These are phyloP conservation scores for Nemophila menziesii DNA, from an alignment of 257 asterid species.

Conservation along the genomic window DNA sequence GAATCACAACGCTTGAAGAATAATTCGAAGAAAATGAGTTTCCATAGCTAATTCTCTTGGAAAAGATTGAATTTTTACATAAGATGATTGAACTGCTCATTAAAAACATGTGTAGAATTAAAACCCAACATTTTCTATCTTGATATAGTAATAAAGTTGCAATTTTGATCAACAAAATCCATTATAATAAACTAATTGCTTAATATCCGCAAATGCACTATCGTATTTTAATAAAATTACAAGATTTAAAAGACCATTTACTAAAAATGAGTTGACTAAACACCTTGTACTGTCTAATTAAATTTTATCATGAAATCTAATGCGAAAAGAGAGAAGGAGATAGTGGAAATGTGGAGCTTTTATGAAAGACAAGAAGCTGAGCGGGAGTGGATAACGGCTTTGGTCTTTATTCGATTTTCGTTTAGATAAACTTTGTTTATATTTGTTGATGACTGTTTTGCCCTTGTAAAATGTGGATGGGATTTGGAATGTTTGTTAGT, in stretches of 20 bases:
- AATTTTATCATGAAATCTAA: neutral
- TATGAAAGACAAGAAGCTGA: neutral
- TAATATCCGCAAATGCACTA: slow-evolving; percentile 26
- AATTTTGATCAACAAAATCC: slow-evolving; percentile 23
- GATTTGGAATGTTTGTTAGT: too few relatives aligned
- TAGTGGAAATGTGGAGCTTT: neutral
- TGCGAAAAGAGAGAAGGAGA: neutral
- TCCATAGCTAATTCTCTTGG: slow-evolving; percentile 17
- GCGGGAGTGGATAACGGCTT: slow-evolving; percentile 37
- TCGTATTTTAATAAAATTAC: slow-evolving; percentile 13
- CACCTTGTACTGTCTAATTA: too few relatives aligned
- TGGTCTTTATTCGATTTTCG: slow-evolving; percentile 18
- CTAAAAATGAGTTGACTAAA: slow-evolving; percentile 2
- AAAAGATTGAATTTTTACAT: slow-evolving; percentile 41
- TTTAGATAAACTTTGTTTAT: slow-evolving; percentile 24
- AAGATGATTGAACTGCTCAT: slow-evolving; percentile 82
- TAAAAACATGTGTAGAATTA: slow-evolving; percentile 38
- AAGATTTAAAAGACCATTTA: slow-evolving; percentile 2
- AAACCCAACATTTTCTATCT: slow-evolving; percentile 56
- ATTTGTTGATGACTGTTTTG: slow-evolving; percentile 4
- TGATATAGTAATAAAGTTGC: slow-evolving; percentile 32
- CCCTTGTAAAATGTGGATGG: neutral
- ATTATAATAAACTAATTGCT: slow-evolving; percentile 19
- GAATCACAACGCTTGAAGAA: slow-evolving; percentile 20
- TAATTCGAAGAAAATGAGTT: slow-evolving; percentile 21